Evolutionary conservation across 225 moss, liverwort and hornwort genomes (phyloP).

Genomic region (Bryoerythrophyllum caledonicum): DNA sequence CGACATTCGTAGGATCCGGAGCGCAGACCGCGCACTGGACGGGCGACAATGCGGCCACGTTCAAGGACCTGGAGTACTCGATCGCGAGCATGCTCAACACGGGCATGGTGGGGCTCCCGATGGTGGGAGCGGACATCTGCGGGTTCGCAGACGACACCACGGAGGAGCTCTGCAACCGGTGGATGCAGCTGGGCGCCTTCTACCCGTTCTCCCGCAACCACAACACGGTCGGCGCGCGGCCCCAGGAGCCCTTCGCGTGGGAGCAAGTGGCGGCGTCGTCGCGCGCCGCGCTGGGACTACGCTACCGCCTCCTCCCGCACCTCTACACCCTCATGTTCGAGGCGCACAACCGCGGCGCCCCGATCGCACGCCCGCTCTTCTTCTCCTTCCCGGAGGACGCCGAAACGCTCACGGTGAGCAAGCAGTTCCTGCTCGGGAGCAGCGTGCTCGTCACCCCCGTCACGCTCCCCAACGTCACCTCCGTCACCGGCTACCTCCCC

Average conservation of each 20-base stretch:
- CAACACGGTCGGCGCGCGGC: constrained; percentile 22
- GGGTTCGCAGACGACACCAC: constrained; percentile 67
- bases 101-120: constrained; percentile 75
- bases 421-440: constrained; percentile 54
- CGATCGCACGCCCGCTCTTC: constrained; percentile 69
- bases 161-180: constrained; percentile 76
- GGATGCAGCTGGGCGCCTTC: constrained; percentile 88
- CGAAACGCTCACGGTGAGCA: constrained; percentile 34
- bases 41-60: constrained; percentile 90
- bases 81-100: constrained; percentile 61
- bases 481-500: constrained; percentile 52
- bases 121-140: constrained; percentile 93
- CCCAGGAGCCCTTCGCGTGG: constrained; percentile 80
- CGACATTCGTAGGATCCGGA: constrained; percentile 87
- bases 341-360: constrained; percentile 68
- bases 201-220: constrained; percentile 86
- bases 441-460: constrained; percentile 57
- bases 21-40: constrained; percentile 92
- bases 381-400: constrained; percentile 50
- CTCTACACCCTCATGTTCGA: constrained; percentile 80
- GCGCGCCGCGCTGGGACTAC: constrained; percentile 49
- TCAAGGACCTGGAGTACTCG: constrained; percentile 74
- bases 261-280: constrained; percentile 58
- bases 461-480: constrained; percentile 27
- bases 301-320: constrained; percentile 74